Evolutionary conservation across 164 flowering plant species (phyloP), one percentile per base, ranked within the genome.

Genomic region (Vitis amurensis): DNA sequence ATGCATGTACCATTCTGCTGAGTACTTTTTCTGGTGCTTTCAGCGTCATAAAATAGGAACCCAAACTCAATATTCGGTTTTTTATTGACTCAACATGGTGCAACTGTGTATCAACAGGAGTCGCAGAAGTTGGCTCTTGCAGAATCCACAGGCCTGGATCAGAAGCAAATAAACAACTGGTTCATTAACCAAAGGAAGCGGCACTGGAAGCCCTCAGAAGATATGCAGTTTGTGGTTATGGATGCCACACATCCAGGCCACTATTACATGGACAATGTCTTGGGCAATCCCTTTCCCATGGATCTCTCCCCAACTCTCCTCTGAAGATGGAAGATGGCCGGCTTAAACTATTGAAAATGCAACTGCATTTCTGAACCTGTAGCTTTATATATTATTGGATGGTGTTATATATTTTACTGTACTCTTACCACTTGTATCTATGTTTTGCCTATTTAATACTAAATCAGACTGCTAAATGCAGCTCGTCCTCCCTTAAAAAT

Each of bases 131-230:
- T 86, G 49, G 91, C 89, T 1, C 77, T 91, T 14, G 93, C 93
- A 3, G 93, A 91, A 62, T 74, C 97, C 0, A 91, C 97, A 0
- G 97, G 97, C 1, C 69, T 91, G 68, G 96, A 91, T 52, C 92
- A 84, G 74, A 91, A 91, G 80, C 97, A 91, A 55, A 91, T 91
- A 73, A 91, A 91, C 84, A 91, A 89, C 79, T 91, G 97, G 97
- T 91, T 91, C 76, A 91, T 91, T 16, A 91, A 91, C 59, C 96
- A 91, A 67, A 82, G 96, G 68, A 91, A 91, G 49, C 74, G 96
- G 11, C 96, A 91, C 73, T 91, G 96, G 96, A 91, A 91, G 76
- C 93, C 96, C 0, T 87, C 96, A 0, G 96, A 91, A 62, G 92
- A 88, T n/a, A 87, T 90, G 91, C 95, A 90, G 74, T 86, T 85